Evolutionary conservation across 306 rosid species (phyloP).

Genomic region (Carpinus viminea): DNA sequence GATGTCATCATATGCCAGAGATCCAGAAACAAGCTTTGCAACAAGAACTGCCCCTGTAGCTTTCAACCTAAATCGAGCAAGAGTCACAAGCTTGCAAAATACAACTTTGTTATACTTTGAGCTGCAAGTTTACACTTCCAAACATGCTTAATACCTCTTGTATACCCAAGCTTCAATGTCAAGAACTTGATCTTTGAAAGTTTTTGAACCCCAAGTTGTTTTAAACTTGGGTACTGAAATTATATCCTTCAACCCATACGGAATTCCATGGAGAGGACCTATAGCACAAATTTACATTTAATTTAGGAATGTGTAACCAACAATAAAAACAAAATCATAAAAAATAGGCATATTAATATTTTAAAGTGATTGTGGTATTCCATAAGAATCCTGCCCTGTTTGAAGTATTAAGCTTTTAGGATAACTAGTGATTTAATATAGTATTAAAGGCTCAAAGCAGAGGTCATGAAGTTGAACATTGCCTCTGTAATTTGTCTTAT

Average conservation of each 20-base stretch:
- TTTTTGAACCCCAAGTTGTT: constrained; percentile 80
- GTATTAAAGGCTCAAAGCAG: too few relatives aligned
- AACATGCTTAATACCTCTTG: constrained; percentile 45
- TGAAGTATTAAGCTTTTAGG: neutral
- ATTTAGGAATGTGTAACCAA: neutral
- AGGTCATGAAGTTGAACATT: too few relatives aligned
- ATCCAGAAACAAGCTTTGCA: constrained; percentile 80
- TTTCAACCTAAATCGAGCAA: constrained; percentile 44
- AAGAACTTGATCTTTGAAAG: constrained; percentile 67
- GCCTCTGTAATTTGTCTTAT: too few relatives aligned
- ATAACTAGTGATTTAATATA: too few relatives aligned
- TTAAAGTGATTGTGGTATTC: neutral
- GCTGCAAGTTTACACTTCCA: constrained; percentile 14
- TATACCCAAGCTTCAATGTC: constrained; percentile 74
- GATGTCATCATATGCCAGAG: constrained; percentile 81
- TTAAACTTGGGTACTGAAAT: constrained; percentile 70
- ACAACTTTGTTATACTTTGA: constrained; percentile 5
- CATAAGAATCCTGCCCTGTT: neutral
- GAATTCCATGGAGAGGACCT: constrained; percentile 88
- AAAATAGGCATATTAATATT: neutral
- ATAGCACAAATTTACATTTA: constrained; percentile 20
- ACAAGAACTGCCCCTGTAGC: constrained; percentile 73
- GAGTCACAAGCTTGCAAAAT: constrained; percentile 18
- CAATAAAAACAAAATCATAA: neutral
- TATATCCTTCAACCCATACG: constrained; percentile 85